Evolutionary conservation across 768 basidiomycete genomes (phyloP).

Genomic region (Dictyophora rubrovolvata): DNA sequence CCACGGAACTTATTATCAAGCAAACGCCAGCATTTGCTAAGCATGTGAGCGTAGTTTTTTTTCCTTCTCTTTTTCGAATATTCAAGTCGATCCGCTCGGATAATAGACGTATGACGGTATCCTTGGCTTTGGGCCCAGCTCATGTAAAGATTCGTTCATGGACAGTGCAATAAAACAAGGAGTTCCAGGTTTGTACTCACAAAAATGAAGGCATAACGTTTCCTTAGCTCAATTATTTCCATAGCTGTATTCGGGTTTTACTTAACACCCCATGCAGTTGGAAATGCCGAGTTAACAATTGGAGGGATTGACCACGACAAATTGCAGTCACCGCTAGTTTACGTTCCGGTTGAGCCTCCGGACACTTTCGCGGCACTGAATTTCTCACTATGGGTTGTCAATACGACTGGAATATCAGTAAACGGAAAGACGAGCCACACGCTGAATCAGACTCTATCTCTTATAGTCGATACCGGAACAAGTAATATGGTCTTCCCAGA

Average conservation of each 20-base stretch:
- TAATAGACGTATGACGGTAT: slow-evolving; percentile 2
- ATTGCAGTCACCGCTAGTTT: slow-evolving; percentile 28
- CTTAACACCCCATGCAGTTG: slow-evolving; percentile 36
- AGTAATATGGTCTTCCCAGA: slow-evolving; percentile 44
- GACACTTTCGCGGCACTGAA: slow-evolving; percentile 20
- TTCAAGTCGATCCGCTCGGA: neutral
- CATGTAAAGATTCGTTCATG: neutral
- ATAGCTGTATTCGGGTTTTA: slow-evolving; percentile 41
- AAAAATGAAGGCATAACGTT: neutral
- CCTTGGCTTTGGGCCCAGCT: neutral
- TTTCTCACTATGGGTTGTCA: slow-evolving; percentile 37
- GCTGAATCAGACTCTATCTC: slow-evolving; percentile 29
- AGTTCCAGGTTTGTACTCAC: neutral
- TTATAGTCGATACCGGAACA: slow-evolving; percentile 51
- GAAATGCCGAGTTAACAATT: slow-evolving; percentile 41
- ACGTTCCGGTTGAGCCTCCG: slow-evolving; percentile 28
- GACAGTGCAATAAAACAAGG: slow-evolving; percentile 14
- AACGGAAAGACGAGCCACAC: slow-evolving; percentile 40
- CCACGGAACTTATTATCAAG: slow-evolving; percentile 42
- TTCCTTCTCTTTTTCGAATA: neutral
- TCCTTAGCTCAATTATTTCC: neutral
- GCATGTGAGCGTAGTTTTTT: neutral
- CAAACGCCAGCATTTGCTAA: slow-evolving; percentile 38
- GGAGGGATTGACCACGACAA: slow-evolving; percentile 44
- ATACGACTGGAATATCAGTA: slow-evolving; percentile 36